These are phyloP conservation scores for Basidiobolus meristosporus DNA, from an alignment of 371 early-diverging fungal species.

Conservation along the genomic window DNA sequence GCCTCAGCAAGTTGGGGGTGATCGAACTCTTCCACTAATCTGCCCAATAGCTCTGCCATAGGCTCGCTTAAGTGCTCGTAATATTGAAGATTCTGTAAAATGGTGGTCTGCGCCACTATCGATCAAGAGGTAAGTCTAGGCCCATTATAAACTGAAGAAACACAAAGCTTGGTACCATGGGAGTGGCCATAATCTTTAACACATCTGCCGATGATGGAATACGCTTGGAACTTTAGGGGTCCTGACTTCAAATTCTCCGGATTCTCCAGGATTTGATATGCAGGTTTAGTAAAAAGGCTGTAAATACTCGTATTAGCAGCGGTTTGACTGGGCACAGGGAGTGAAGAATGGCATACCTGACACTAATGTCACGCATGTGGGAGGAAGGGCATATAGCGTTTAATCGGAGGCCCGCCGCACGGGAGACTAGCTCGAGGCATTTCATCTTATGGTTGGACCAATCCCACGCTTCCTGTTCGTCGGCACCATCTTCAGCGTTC, in stretches of 20 bases:
- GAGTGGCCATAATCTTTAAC: conserved; percentile 53
- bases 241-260: conserved; percentile 34
- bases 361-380: too few relatives aligned
- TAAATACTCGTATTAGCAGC: neutral
- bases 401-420: too few relatives aligned
- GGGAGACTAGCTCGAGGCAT: too few relatives aligned
- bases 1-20: conserved; percentile 58
- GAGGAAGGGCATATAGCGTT: too few relatives aligned
- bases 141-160: too few relatives aligned
- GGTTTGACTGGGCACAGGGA: neutral
- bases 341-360: too few relatives aligned
- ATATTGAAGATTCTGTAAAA: conserved; percentile 76
- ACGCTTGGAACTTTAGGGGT: conserved; percentile 5
- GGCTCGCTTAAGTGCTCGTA: conserved; percentile 82
- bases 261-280: conserved; percentile 65
- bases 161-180: too few relatives aligned
- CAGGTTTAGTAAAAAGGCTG: conserved; percentile 71
- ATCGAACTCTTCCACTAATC: conserved; percentile 36
- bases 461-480: too few relatives aligned
- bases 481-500: too few relatives aligned
- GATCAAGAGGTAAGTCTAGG: too few relatives aligned
- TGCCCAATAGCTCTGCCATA: conserved; percentile 70
- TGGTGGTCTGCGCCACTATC: conserved; percentile 62
- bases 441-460: too few relatives aligned
- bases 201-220: conserved; percentile 17